Base-by-base conservation (phyloP, 2,329 filamentous ascomycete species). In the Exophiala calicioides region DNA sequence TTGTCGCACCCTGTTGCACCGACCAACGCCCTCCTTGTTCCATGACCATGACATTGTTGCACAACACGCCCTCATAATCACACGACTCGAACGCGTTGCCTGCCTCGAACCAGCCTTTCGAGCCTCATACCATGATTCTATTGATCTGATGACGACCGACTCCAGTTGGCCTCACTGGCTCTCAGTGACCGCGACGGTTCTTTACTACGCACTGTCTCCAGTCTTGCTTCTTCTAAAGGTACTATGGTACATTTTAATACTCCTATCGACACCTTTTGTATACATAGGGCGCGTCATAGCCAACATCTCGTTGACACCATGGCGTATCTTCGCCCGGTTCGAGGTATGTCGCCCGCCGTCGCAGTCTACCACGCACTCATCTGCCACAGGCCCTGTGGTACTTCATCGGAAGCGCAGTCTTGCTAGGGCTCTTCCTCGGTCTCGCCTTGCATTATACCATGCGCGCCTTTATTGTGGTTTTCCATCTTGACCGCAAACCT, bases 341-440 rank as follows among this genome's bases (percentile, higher is more conserved):
- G 78, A 84, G 74, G 80, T 82, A 68, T 37, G 63, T 45, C 13
- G 30, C 12, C 26, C 32, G 3, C 15, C 5, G 7, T 19, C 18
- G 34, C 13, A 20, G 16, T 15, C 31, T 38, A 23, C 10, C 16
- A n/a, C 13, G 13, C 43, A 40, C 8, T 43, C 57, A n/a, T 39
- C 40, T 47, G 41, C 31, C 18, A 36, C 45, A 76, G 73, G 68
- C 67, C 36, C 48, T 72, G 15, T 65, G 66, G 43, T 75, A 77
- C 60, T 84, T 76, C 59, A 72, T 90, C 35, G 82, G 81, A 37
- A 76, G 82, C 18, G 88, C 86, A 5, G 75, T 79, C 23, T 65
- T 86, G 13, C 73, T 88, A 41, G 88, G 88, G n/a, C 68, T 83
- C 41, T 39, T 80, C 8, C 71, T 82, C 20, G 87, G 86, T 40